Evolutionary conservation across 2,329 filamentous ascomycete species (phyloP).

Genomic region (Diplodia seriata): DNA sequence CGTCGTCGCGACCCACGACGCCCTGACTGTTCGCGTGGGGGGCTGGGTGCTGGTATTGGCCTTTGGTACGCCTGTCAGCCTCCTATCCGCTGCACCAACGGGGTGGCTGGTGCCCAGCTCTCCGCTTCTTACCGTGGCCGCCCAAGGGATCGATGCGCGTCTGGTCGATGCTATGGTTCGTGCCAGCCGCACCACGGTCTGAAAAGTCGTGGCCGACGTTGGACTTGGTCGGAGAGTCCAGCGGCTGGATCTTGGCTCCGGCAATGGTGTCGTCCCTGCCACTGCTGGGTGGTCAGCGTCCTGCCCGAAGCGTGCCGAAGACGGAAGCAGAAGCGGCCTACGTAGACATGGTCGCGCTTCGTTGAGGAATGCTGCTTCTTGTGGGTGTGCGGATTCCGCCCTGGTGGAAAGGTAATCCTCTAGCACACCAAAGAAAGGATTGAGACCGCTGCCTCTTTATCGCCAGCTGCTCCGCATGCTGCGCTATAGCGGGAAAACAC

Average conservation of each 20-base stretch:
- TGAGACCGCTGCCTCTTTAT: conserved; percentile 3
- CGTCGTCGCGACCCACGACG: conserved; percentile 39
- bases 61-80: conserved; percentile 31
- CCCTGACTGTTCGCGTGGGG: conserved; percentile 39
- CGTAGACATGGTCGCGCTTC: conserved; percentile 7
- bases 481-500: conserved; percentile 3
- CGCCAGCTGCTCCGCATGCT: not conserved
- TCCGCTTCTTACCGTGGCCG: conserved; percentile 34
- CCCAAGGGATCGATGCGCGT: conserved; percentile 38
- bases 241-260: conserved; percentile 37
- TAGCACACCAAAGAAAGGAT: not conserved
- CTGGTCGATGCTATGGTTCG: conserved; percentile 37
- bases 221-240: conserved; percentile 36
- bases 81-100: not conserved
- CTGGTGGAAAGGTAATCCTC: not conserved
- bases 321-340: conserved; percentile 13
- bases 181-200: conserved; percentile 35
- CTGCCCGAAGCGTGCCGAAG: conserved; percentile 1
- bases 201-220: conserved; percentile 34
- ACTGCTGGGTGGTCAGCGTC: not conserved
- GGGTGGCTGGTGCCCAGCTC: conserved; percentile 7
- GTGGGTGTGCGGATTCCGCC: not conserved
- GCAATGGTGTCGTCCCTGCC: conserved; percentile 35
- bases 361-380: not conserved
- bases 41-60: conserved; percentile 36